Base-by-base conservation (phyloP, 805 yeast genomes). In the Starmerella sp. region DNA sequence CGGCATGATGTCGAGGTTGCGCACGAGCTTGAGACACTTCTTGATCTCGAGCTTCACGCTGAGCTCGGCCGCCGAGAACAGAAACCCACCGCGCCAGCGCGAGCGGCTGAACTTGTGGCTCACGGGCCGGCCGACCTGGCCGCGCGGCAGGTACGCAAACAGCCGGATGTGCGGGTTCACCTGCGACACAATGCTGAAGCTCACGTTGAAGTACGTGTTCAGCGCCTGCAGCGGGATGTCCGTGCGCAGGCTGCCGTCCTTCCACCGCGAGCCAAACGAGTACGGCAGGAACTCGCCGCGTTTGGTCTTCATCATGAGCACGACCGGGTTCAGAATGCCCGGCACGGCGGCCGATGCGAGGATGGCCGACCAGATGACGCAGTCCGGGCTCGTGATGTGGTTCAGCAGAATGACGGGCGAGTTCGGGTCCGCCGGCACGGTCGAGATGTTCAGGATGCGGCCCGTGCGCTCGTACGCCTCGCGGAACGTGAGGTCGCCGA, bases 321-420 rank as follows among this genome's bases (percentile, higher is more conserved):
- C 88, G 22, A 85, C 90, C 0, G 95, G 95, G 58, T 83, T 82
- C 54, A 85, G 69, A 13, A 85, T 82, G 0, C 93, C 93, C 0
- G 95, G 95, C 7, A 86, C 93, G 0, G 93, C 93, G 5, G 87
- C 78, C 3, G 88, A 82, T 0, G 93, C 93, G 42, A 85, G 69
- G 55, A 85, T 69, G 0, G 89, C 72, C 2, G 86, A 80, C 93
- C 93, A 85, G n/a, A 86, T 81, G 14, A 84, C 80, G 66, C 91
- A 84, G 65, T 83, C 77, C 10, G 93, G 93, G 14, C 90, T 78
- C 0, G 93, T 85, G 56, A 84, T 76, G 62, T 82, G 79, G 62
- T 85, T 85, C 65, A 91, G 83, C 48, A 85, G 70, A 63, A 86
- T 84, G 2, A 82, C 89, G 0, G 95, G 93, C 3, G 89, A 81